Conservation (phyloP, 768 basidiomycete genomes). For the Tubosaeta sp. region DNA sequence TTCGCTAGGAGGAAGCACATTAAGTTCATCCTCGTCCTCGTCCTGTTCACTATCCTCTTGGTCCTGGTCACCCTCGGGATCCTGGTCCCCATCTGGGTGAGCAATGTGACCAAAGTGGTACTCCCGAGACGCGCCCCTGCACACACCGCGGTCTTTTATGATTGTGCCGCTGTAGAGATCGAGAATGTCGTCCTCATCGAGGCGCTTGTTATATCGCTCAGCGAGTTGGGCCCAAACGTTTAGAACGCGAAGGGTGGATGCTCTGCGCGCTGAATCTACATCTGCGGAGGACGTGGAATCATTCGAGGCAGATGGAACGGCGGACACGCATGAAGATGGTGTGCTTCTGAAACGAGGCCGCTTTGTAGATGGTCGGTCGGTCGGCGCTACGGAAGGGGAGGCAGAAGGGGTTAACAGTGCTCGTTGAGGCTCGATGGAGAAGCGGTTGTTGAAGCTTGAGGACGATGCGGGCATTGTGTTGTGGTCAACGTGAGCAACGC, state of each 20-base stretch:
- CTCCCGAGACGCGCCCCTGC: slow-evolving; percentile 39
- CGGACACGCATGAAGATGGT: slow-evolving; percentile 40
- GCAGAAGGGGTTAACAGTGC: slow-evolving; percentile 24
- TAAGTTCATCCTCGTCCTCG: slow-evolving; percentile 56
- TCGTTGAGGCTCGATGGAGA: slow-evolving; percentile 12
- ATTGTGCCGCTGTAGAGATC: slow-evolving; percentile 59
- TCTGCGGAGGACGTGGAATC: slow-evolving; percentile 33
- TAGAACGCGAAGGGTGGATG: slow-evolving; percentile 48
- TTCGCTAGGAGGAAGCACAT: slow-evolving; percentile 40
- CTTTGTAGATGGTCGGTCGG: slow-evolving; percentile 43
- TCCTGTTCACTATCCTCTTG: slow-evolving; percentile 48
- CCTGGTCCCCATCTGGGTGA: slow-evolving; percentile 36
- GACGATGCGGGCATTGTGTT: slow-evolving; percentile 11
- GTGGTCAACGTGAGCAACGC: not conserved
- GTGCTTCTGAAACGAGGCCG: slow-evolving; percentile 46
- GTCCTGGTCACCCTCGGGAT: slow-evolving; percentile 36
- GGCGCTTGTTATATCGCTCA: slow-evolving; percentile 57
- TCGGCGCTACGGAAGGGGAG: slow-evolving; percentile 27
- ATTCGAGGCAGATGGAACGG: slow-evolving; percentile 27
- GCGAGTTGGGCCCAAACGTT: slow-evolving; percentile 66
- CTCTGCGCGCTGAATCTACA: slow-evolving; percentile 52
- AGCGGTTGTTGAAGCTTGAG: not conserved
- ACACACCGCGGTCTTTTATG: slow-evolving; percentile 66
- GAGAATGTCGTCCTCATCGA: slow-evolving; percentile 79
- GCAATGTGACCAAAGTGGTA: slow-evolving; percentile 53